Base-by-base conservation (phyloP, 768 basidiomycete species). In the Leucogyrophana mollusca region DNA sequence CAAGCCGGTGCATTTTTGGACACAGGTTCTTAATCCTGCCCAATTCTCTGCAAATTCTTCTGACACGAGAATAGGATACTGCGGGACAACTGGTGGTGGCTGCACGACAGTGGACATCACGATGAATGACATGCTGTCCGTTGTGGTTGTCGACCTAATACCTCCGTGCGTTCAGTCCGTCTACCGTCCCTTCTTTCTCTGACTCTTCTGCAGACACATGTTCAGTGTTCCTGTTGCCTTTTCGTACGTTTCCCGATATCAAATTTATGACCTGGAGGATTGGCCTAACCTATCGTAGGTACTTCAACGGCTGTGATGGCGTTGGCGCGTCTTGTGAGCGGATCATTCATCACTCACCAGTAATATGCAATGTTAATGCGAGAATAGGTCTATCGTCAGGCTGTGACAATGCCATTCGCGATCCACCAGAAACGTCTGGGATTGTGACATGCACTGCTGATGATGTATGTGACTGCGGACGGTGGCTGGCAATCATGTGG, bases 1-100 rank as follows among this genome's bases (percentile, higher is more conserved):
- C 33, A 44, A 34, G 43, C 43, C 2, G 43, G 43, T 9, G 43
- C 43, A n/a, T 44, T 44, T 14, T 44, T 44, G 43, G 34, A 44
- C 21, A 44, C 43, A 33, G 43, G 43, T 44, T 34, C 11, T 9
- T 44, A 17, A 21, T 18, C 11, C 13, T 13, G 13, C 9, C 22
- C 1, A 7, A 20, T n/a, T n/a, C 24, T 34, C 17, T 11, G 9
- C 3, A 13, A 2, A 16, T 4, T 17, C n/a, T 7, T 30, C 25
- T 32, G 30, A 34, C 13, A 16, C 20, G 6, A 34, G 23, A 5
- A 21, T 34, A 44, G 43, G 43, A 35, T 44, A 44, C 22, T 44
- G 43, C n/a, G 43, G 43, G 34, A 27, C 43, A 13, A 44, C 32
- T 44, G 43, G 43, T n/a, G 43, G 43, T 9, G 34, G 34, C 22